Percentiles rank a stretch among this genome's conserved stretches.
These are phyloP conservation scores for Chaetothyriales sp. DNA, from an alignment of 2,329 filamentous ascomycete species.

Conservation along the genomic window DNA sequence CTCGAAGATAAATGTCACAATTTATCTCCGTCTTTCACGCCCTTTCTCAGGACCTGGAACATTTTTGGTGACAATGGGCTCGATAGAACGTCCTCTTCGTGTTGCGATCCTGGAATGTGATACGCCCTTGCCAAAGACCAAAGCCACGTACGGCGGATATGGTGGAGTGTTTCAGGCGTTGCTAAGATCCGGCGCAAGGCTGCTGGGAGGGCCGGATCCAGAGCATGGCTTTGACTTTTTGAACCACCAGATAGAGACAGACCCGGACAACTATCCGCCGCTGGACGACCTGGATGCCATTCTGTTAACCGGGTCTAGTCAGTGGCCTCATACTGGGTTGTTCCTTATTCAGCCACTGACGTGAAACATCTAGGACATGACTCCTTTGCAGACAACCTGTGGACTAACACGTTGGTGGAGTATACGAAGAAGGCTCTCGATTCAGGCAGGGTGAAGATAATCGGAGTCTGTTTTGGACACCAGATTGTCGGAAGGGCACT, in stretches of 20 bases:
- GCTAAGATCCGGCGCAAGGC: conserved; percentile 40
- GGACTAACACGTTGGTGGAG: conserved; percentile 62
- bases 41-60: background rate
- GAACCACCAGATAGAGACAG: conserved; percentile 56
- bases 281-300: conserved; percentile 67
- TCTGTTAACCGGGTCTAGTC: conserved; percentile 60
- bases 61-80: background rate
- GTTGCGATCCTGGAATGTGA: conserved; percentile 75
- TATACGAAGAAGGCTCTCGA: conserved; percentile 50
- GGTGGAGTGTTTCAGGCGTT: conserved; percentile 54
- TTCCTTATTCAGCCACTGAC: background rate
- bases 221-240: conserved; percentile 42
- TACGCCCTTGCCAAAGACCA: conserved; percentile 52
- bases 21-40: background rate
- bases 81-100: conserved; percentile 3
- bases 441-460: conserved; percentile 51
- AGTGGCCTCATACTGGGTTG: conserved; percentile 16
- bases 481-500: conserved; percentile 68
- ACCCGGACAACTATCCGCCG: conserved; percentile 53
- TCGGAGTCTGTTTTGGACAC: conserved; percentile 79
- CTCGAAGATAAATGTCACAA: background rate
- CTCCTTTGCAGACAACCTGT: conserved; percentile 58
- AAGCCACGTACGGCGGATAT: conserved; percentile 57
- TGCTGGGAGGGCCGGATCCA: conserved; percentile 27
- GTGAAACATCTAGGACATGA: conserved; percentile 44